Evolutionary conservation across 2,329 filamentous ascomycete species (phyloP), one percentile per base, ranked within the genome.

Genomic region (Cladobotryum protrusum): DNA sequence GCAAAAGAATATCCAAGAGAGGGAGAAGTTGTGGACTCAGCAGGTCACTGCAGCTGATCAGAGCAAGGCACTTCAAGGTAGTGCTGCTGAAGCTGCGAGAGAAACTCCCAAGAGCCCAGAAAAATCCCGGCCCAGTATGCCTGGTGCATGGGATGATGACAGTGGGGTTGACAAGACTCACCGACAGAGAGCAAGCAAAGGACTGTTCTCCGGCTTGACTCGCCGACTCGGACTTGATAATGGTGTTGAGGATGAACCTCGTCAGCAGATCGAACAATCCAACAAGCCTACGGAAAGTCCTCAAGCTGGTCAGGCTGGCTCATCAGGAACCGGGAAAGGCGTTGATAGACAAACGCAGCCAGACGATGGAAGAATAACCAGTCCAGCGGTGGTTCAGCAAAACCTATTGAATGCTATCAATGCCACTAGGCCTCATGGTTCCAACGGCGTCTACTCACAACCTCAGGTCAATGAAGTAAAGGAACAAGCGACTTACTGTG

Each of bases 401-500:
- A 88, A 88, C 58, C 76, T 96, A 5, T 74, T 87, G 40, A 87
- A 85, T 50, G 90, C 91, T 3, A 84, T 96, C 63, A 79, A 86
- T 57, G 82, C 89, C 7, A 89, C 87, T 18, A 82, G 89, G 35
- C 76, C 89, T 1, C 85, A 91, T 65, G 85, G 87, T 55, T 89
- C 87, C 1, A 77, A 81, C 14, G 72, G 74, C 11, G 69, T 96
- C n/a, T 92, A 88, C 68, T 82, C 81, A 3, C 80, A 82, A 18
- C 89, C 89, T 0, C 72, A 81, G 47, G 85, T 86, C 34, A 84
- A 82, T 54, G 72, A 84, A 45, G 83, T 96, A 57, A 86, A 86
- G 62, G 90, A 96, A 66, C 86, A 89, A 58, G 81, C 85, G 36
- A 86, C 87, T 0, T 96, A 96, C 69, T 96, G 91, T 66, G 91